A percentile compares a stretch with the other conserved stretches of the same genome.
These are phyloP conservation scores for Dactylella cylindrospora DNA, from an alignment of 2,329 filamentous ascomycete species.

Conservation along the genomic window DNA sequence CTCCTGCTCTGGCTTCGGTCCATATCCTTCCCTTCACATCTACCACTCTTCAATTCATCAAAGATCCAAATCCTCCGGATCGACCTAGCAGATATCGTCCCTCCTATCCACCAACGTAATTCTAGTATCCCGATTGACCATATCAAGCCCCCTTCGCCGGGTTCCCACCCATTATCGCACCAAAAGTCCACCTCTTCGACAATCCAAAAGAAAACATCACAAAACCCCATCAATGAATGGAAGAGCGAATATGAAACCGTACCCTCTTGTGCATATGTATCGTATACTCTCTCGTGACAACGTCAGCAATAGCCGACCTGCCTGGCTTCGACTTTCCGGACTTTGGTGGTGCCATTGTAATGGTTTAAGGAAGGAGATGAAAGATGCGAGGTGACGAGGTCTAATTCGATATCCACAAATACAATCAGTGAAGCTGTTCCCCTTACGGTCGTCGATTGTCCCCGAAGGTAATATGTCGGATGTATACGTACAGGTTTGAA, in stretches of 20 bases:
- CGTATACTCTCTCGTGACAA: conserved; percentile 99
- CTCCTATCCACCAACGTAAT: neutral
- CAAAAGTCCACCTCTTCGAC: conserved; percentile 41
- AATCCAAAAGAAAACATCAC: conserved; percentile 44
- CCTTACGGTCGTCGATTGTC: too few relatives aligned
- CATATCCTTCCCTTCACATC: too few relatives aligned
- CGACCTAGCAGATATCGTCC: too few relatives aligned
- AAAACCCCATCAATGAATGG: conserved; percentile 11
- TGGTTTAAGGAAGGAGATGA: conserved; percentile 1
- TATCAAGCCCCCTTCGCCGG: too few relatives aligned
- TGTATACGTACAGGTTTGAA: conserved; percentile 36
- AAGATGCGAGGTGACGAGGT: neutral
- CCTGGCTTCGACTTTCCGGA: conserved; percentile 67
- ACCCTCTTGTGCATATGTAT: conserved; percentile 99
- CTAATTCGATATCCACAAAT: too few relatives aligned
- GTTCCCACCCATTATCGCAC: too few relatives aligned
- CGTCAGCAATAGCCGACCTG: conserved; percentile 96
- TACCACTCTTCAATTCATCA: too few relatives aligned
- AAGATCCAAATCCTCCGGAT: too few relatives aligned
- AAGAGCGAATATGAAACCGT: conserved; percentile 54
- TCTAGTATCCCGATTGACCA: too few relatives aligned
- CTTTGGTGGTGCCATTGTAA: conserved; percentile 66
- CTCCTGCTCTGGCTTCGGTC: too few relatives aligned
- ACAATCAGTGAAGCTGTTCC: too few relatives aligned
- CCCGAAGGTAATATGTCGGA: neutral